Evolutionary conservation across 2,329 filamentous ascomycete genomes (phyloP).

Genomic region (Sodiomyces alkalinus): DNA sequence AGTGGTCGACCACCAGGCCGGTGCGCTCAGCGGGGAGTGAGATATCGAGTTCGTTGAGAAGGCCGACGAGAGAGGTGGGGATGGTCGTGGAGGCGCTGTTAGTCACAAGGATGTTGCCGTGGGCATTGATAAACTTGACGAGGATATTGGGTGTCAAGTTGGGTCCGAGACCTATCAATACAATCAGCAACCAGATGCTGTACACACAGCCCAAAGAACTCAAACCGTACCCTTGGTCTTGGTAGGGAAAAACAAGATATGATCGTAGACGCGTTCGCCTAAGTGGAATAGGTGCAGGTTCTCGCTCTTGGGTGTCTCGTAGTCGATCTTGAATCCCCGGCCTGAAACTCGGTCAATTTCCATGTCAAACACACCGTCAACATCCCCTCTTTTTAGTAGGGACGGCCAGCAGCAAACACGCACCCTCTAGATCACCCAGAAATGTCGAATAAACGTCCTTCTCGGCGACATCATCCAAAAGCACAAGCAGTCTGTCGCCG

Average conservation of each 20-base stretch:
- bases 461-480: conserved; percentile 70
- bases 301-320: conserved; percentile 72
- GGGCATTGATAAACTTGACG: conserved; percentile 78
- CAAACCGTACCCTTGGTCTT: conserved; percentile 63
- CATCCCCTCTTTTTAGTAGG: neutral
- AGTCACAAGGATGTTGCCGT: conserved; percentile 81
- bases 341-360: conserved; percentile 30
- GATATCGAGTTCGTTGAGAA: conserved; percentile 82
- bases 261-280: conserved; percentile 81
- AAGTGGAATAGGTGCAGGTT: conserved; percentile 66
- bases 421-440: conserved; percentile 56
- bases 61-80: conserved; percentile 57
- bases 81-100: conserved; percentile 59
- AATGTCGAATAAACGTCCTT: conserved; percentile 76
- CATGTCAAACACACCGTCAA: conserved; percentile 9
- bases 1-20: conserved; percentile 82
- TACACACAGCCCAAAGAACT: neutral
- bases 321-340: conserved; percentile 67
- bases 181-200: too few relatives aligned
- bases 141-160: conserved; percentile 73
- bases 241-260: conserved; percentile 74
- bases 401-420: conserved; percentile 9
- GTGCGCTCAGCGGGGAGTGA: conserved; percentile 74
- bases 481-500: conserved; percentile 68
- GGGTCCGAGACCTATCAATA: conserved; percentile 56